Conservation (phyloP, 352 stramenopile genomes). For the Peronospora farinosa region DNA sequence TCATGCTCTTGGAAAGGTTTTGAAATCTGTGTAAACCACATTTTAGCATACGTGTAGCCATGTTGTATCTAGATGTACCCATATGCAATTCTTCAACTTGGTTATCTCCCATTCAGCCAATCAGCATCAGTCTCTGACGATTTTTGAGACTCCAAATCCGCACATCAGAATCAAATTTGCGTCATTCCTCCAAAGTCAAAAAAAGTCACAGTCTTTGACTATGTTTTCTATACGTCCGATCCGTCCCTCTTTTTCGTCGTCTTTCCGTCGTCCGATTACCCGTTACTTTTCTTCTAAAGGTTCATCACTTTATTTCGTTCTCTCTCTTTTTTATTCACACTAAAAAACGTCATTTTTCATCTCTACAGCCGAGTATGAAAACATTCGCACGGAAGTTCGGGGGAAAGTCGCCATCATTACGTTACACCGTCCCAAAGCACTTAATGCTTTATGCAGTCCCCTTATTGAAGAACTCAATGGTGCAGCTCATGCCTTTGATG, state of each 20-base stretch:
- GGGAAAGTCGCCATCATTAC: constrained; percentile 92
- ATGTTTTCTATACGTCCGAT: constrained; percentile 53
- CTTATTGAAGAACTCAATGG: constrained; percentile 94
- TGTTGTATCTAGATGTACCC: too few relatives aligned
- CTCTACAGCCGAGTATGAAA: constrained; percentile 70
- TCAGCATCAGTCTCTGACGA: not conserved
- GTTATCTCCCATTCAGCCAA: constrained; percentile 6
- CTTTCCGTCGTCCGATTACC: constrained; percentile 22
- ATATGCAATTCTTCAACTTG: constrained; percentile 8
- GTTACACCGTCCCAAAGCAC: constrained; percentile 93
- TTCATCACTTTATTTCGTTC: constrained; percentile 10
- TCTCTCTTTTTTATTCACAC: not conserved
- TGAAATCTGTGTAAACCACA: not conserved
- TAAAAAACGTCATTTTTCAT: not conserved
- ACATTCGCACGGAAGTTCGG: constrained; percentile 82
- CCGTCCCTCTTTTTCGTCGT: constrained; percentile 9
- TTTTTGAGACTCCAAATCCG: not conserved
- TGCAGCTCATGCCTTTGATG: constrained; percentile 88
- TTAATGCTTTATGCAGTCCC: constrained; percentile 95
- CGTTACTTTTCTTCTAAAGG: constrained; percentile 55
- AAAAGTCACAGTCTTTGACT: not conserved
- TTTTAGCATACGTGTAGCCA: not conserved
- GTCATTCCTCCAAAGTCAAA: not conserved
- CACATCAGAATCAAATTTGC: constrained; percentile 15
- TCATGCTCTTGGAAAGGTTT: constrained; percentile 16